These are phyloP conservation scores for Colletotrichum noveboracense DNA, from an alignment of 2,329 filamentous ascomycete genomes.

Conservation along the genomic window DNA sequence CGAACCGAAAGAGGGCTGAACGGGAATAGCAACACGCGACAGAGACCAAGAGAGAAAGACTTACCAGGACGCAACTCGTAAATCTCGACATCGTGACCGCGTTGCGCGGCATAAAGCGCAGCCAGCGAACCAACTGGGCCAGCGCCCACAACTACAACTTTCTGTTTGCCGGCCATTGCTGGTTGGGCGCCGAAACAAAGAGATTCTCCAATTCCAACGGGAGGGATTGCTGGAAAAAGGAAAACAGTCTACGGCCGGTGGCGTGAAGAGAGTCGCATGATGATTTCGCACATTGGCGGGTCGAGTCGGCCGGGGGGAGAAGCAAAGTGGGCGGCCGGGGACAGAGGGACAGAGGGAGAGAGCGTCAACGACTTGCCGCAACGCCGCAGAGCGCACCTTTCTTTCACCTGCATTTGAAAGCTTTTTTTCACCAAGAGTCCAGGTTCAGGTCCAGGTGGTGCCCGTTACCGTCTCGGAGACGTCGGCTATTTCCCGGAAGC, in stretches of 20 bases:
- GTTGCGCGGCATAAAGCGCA: constrained; percentile 87
- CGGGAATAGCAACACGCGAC: not conserved
- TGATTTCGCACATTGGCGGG: constrained; percentile 4
- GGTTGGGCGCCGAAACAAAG: not conserved
- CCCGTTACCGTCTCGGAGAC: not conserved
- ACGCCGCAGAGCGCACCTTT: not conserved
- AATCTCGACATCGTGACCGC: constrained; percentile 89
- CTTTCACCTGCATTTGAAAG: not conserved
- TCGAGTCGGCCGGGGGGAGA: not conserved
- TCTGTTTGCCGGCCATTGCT: constrained; percentile 54
- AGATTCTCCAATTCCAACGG: not conserved
- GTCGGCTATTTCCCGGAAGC: constrained; percentile 13
- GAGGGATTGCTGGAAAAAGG: not conserved
- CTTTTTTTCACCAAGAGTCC: not conserved
- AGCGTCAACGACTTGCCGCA: constrained; percentile 12
- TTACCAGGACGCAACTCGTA: constrained; percentile 92
- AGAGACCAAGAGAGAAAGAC: not conserved
- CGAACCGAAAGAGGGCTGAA: not conserved
- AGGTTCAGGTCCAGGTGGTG: not conserved
- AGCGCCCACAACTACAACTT: constrained; percentile 85
- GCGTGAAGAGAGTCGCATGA: constrained; percentile 9
- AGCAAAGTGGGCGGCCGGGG: not conserved
- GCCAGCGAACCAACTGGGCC: constrained; percentile 93
- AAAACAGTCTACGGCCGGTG: not conserved
- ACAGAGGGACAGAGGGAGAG: not conserved